A percentile compares a stretch with the other conserved stretches of the same genome.
Evolutionary conservation across 2,329 filamentous ascomycete species (phyloP).

Genomic region (Alternaria brassicicola): DNA sequence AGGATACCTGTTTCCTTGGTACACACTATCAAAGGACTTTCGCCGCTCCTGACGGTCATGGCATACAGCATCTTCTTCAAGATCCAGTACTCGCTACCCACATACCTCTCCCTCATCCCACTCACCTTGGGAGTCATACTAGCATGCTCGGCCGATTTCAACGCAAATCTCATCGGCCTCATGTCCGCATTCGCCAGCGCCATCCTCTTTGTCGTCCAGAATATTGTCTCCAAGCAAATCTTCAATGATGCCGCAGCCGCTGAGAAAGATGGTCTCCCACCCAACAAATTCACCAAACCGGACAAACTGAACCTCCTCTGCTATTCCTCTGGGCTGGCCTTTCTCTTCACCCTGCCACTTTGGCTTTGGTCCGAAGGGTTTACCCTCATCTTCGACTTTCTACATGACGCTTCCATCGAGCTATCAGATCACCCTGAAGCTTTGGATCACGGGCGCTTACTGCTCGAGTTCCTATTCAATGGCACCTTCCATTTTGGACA

Average conservation of each 20-base stretch:
- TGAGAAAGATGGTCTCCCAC: constrained; percentile 70
- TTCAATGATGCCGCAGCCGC: constrained; percentile 93
- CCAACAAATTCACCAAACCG: constrained; percentile 72
- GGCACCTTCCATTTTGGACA: constrained; percentile 96
- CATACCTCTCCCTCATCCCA: constrained; percentile 77
- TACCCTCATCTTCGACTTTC: constrained; percentile 74
- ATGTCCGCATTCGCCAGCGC: constrained; percentile 87
- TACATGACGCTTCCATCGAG: constrained; percentile 79
- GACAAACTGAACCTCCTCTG: constrained; percentile 97
- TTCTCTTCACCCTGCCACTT: constrained; percentile 84
- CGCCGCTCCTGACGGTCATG: constrained; percentile 90
- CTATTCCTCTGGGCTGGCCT: constrained; percentile 94
- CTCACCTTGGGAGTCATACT: constrained; percentile 94
- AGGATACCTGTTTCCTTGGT: constrained; percentile 96
- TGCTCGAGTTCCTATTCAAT: constrained; percentile 94
- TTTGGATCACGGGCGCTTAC: constrained; percentile 64
- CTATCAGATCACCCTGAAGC: constrained; percentile 78
- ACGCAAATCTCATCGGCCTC: constrained; percentile 88
- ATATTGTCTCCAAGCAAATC: constrained; percentile 96
- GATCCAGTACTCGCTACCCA: constrained; percentile 84
- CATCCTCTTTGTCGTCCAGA: constrained; percentile 94
- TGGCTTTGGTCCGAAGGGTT: constrained; percentile 94
- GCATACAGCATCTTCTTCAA: constrained; percentile 90
- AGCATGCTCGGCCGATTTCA: constrained; percentile 90
- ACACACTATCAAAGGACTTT: constrained; percentile 97